Evolutionary conservation across 2,329 filamentous ascomycete species (phyloP).

Genomic region (Zymoseptoria crescenta): DNA sequence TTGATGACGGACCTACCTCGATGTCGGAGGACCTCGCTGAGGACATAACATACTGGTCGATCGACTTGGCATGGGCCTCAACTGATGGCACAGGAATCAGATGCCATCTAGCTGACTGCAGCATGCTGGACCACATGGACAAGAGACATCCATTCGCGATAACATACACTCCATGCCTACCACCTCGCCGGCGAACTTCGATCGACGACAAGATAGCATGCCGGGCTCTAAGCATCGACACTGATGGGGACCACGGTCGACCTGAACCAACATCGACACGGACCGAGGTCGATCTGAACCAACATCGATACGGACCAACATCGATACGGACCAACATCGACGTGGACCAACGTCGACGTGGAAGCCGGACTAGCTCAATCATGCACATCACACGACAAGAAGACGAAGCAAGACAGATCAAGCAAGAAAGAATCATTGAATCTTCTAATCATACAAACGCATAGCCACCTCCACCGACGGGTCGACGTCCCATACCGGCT

Average conservation of each 20-base stretch:
- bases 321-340: neutral
- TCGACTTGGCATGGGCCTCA: too few species aligned
- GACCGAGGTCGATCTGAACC: neutral
- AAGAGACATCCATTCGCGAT: neutral
- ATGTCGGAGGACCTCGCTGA: too few species aligned
- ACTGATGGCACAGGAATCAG: neutral
- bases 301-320: neutral
- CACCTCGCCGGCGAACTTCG: neutral
- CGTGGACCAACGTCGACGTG: neutral
- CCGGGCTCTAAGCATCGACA: too few species aligned
- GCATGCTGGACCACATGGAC: neutral
- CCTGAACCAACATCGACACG: neutral
- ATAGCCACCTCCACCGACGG: neutral
- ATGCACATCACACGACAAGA: neutral
- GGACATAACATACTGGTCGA: too few species aligned
- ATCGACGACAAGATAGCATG: neutral
- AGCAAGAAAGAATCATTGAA: neutral
- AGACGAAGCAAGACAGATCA: neutral
- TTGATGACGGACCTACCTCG: too few species aligned
- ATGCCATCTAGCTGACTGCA: neutral
- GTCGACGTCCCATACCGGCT: neutral
- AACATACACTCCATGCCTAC: neutral
- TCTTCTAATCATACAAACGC: neutral
- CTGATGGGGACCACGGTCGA: neutral
- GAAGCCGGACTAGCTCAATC: neutral